Evolutionary conservation across 169 alveolate species (phyloP).

Genomic region (Perkinsus chesapeaki): DNA sequence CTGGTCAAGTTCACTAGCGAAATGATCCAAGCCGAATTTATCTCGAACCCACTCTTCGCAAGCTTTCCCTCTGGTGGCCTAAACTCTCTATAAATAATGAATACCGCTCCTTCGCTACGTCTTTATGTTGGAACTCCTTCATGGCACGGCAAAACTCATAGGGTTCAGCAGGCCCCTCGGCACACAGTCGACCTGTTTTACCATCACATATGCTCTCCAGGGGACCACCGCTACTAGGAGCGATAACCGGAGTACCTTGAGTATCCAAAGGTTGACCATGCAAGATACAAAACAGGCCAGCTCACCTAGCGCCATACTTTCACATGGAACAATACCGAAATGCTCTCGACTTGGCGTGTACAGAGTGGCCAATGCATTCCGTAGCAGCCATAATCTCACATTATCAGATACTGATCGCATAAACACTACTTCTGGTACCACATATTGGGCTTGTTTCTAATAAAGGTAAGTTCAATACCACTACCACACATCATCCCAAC

Average conservation of each 20-base stretch:
- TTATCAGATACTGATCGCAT: slow-evolving; percentile 62
- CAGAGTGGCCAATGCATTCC: slow-evolving; percentile 62
- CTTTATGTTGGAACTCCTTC: neutral
- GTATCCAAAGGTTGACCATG: neutral
- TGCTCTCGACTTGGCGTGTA: slow-evolving; percentile 92
- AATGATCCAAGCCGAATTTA: neutral
- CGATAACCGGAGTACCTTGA: slow-evolving; percentile 61
- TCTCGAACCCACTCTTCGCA: neutral
- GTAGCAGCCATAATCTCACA: slow-evolving; percentile 56
- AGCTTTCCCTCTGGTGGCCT: neutral
- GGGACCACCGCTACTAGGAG: slow-evolving; percentile 84
- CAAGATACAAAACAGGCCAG: neutral
- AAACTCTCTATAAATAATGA: neutral
- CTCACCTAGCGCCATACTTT: slow-evolving; percentile 71
- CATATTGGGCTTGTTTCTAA: slow-evolving; percentile 21
- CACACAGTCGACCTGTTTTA: slow-evolving; percentile 41
- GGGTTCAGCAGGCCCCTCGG: neutral
- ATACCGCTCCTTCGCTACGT: neutral
- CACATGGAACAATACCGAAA: slow-evolving; percentile 91
- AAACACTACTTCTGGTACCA: slow-evolving; percentile 47
- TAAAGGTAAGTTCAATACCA: slow-evolving; percentile 20
- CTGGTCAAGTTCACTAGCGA: neutral
- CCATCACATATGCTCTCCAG: slow-evolving; percentile 67
- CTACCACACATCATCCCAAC: slow-evolving; percentile 13
- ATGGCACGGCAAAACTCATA: neutral